phyloP scores from a whole-genome alignment of 768 basidiomycete genomes.

The Boletus vinaceobasis region DNA sequence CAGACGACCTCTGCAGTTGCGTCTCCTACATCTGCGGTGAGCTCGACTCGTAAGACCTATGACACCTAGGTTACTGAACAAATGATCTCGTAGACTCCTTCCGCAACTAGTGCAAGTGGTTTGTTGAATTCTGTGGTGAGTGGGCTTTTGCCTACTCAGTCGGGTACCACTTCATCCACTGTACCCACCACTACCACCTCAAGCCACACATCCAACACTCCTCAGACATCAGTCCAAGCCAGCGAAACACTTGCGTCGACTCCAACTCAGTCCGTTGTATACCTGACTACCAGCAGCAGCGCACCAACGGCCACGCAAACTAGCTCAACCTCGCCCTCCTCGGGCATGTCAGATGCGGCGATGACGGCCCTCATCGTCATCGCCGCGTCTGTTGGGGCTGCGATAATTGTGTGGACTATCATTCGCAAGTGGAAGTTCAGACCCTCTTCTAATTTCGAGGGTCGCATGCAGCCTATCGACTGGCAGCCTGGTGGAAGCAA shows the following conservation, averaged over 20 bases:
- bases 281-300: slow-evolving; percentile 16
- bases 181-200: slow-evolving; percentile 14
- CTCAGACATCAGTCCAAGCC: slow-evolving; percentile 10
- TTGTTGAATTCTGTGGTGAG: slow-evolving; percentile 9
- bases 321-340: slow-evolving; percentile 19
- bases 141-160: slow-evolving; percentile 12
- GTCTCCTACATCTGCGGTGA: slow-evolving; percentile 21
- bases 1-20: slow-evolving; percentile 11
- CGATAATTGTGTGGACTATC: slow-evolving; percentile 79
- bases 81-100: slow-evolving; percentile 8
- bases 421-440: slow-evolving; percentile 92
- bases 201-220: slow-evolving; percentile 10
- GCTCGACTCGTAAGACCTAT: not conserved
- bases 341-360: slow-evolving; percentile 42
- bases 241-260: slow-evolving; percentile 32
- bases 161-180: slow-evolving; percentile 19
- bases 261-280: slow-evolving; percentile 53
- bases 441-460: slow-evolving; percentile 75
- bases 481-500: slow-evolving; percentile 66
- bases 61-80: slow-evolving; percentile 1
- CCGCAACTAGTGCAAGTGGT: slow-evolving; percentile 5
- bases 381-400: slow-evolving; percentile 62
- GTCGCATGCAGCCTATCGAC: slow-evolving; percentile 83
- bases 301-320: slow-evolving; percentile 22
- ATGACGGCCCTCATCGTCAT: slow-evolving; percentile 66